Conservation (phyloP, 805 yeast species). For the Cyberlindnera maritima region DNA sequence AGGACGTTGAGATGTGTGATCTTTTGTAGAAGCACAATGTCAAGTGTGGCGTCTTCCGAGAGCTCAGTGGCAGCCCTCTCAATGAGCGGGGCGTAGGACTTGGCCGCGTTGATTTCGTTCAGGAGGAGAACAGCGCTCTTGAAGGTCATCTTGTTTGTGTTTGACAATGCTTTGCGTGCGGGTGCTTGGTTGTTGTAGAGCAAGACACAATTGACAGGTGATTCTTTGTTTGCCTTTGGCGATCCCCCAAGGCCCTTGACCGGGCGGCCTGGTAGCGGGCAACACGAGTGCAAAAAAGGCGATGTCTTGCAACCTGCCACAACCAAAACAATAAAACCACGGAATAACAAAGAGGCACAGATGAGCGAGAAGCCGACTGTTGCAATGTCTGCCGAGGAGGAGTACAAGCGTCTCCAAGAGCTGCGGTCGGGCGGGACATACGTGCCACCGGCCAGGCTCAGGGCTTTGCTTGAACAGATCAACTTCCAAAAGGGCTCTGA, state of each 20-base stretch:
- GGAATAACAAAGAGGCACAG: no score
- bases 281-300: not conserved
- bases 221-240: no score
- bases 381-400: conserved; percentile 28
- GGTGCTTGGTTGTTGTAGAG: not conserved
- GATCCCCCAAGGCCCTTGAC: no score
- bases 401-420: conserved; percentile 35
- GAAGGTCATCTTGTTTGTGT: conserved; percentile 3
- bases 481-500: conserved; percentile 30
- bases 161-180: not conserved
- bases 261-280: not conserved
- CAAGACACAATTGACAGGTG: not conserved
- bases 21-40: conserved; percentile 17
- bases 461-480: conserved; percentile 39
- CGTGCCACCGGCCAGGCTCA: conserved; percentile 53
- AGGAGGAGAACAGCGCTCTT: conserved; percentile 23
- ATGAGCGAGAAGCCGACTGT: not conserved
- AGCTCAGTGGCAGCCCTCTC: conserved; percentile 15
- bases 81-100: conserved; percentile 22
- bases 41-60: conserved; percentile 19
- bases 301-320: no score
- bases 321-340: not conserved
- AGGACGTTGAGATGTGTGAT: conserved; percentile 21
- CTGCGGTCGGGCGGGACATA: conserved; percentile 45
- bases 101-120: conserved; percentile 15